A percentile compares a stretch with the other conserved stretches of the same genome.
Evolutionary conservation across 352 stramenopile species (phyloP).

Genomic region (Globisporangium abappressorium): DNA sequence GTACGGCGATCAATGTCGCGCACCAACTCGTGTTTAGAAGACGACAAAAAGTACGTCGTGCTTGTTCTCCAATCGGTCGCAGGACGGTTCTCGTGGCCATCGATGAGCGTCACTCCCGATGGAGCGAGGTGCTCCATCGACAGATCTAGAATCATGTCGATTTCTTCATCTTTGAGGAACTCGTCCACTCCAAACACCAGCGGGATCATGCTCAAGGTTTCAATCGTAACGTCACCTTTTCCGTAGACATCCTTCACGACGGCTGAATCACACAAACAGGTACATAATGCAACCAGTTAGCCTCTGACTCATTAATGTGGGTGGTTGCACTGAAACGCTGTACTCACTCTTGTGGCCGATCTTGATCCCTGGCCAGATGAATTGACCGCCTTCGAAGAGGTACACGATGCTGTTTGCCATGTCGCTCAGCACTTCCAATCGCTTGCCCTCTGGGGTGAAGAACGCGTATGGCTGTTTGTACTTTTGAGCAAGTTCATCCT

Average conservation of each 20-base stretch:
- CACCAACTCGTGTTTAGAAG: slow-evolving; percentile 36
- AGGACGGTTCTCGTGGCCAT: slow-evolving; percentile 61
- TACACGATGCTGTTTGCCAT: slow-evolving; percentile 56
- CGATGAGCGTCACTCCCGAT: slow-evolving; percentile 56
- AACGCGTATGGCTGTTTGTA: slow-evolving; percentile 73
- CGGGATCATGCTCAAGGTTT: slow-evolving; percentile 61
- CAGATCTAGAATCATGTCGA: slow-evolving; percentile 68
- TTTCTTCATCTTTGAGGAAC: slow-evolving; percentile 72
- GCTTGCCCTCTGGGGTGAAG: slow-evolving; percentile 53
- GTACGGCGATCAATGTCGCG: slow-evolving; percentile 61
- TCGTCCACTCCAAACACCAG: slow-evolving; percentile 74
- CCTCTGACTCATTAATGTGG: neutral
- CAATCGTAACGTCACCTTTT: slow-evolving; percentile 43
- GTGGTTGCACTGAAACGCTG: neutral
- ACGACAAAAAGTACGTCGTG: slow-evolving; percentile 74
- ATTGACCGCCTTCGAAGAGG: slow-evolving; percentile 71
- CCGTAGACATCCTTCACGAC: slow-evolving; percentile 42
- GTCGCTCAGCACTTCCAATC: slow-evolving; percentile 39
- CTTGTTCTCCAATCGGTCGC: slow-evolving; percentile 74
- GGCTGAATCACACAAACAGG: slow-evolving; percentile 18
- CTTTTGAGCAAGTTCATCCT: slow-evolving; percentile 30
- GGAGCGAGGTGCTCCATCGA: slow-evolving; percentile 60
- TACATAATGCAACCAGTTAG: neutral
- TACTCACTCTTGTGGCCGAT: slow-evolving; percentile 63
- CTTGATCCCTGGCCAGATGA: slow-evolving; percentile 68